Conservation (phyloP, 2,329 filamentous ascomycete genomes). For the Aspergillus vadensis region DNA sequence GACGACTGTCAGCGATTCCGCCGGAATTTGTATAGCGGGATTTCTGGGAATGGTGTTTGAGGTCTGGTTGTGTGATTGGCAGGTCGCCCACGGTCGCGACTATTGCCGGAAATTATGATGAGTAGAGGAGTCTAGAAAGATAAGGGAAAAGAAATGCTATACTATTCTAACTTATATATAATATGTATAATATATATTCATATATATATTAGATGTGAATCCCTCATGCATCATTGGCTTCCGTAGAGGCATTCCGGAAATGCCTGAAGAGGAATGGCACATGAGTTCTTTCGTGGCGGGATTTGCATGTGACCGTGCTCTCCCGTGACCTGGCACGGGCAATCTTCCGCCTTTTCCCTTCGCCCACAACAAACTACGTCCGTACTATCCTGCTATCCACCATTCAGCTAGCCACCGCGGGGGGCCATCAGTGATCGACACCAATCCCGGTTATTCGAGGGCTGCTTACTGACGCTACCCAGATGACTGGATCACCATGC, state of each 20-base stretch:
- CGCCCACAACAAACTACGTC: not conserved
- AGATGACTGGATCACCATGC: constrained; percentile 8
- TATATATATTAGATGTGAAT: too few species aligned
- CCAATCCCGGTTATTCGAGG: not conserved
- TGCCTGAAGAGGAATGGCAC: too few species aligned
- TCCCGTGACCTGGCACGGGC: too few species aligned
- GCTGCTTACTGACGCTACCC: not conserved
- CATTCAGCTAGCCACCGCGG: too few species aligned
- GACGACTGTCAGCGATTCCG: constrained; percentile 89
- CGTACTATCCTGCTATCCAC: not conserved
- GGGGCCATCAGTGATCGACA: not conserved
- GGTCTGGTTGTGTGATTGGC: constrained; percentile 77
- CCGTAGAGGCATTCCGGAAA: too few species aligned
- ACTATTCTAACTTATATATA: too few species aligned
- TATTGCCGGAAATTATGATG: constrained; percentile 62
- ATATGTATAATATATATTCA: too few species aligned
- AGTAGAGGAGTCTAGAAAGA: not conserved
- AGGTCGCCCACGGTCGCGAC: constrained; percentile 76
- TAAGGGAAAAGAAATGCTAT: too few species aligned
- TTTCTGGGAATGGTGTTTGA: constrained; percentile 83
- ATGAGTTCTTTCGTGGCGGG: too few species aligned
- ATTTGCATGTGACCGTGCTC: too few species aligned
- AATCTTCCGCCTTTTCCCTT: too few species aligned
- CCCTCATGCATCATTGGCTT: too few species aligned
- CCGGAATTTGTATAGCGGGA: constrained; percentile 83